Evolutionary conservation across 2,329 filamentous ascomycete species (phyloP).

Genomic region (Teratosphaeria destructans): DNA sequence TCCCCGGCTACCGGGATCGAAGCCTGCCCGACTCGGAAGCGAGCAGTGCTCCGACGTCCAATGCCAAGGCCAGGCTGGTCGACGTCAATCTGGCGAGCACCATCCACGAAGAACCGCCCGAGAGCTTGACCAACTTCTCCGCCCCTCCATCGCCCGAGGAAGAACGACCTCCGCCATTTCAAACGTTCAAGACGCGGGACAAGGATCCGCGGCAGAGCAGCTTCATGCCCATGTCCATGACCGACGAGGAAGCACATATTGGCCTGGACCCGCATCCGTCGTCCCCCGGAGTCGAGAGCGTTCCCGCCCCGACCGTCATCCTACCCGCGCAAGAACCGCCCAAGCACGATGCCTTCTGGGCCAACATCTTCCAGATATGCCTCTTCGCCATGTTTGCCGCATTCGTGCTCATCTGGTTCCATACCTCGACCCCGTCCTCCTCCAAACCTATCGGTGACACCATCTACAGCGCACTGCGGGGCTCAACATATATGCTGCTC

Average conservation of each 20-base stretch:
- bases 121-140: conserved; percentile 24
- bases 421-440: conserved; percentile 61
- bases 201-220: conserved; percentile 30
- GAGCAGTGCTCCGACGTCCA: conserved; percentile 34
- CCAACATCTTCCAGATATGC: conserved; percentile 76
- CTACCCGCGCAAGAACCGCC: conserved; percentile 58
- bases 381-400: conserved; percentile 77
- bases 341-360: conserved; percentile 82
- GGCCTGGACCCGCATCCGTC: conserved; percentile 33
- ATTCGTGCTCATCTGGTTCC: conserved; percentile 79
- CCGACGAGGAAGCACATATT: conserved; percentile 39
- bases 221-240: conserved; percentile 39
- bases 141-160: conserved; percentile 28
- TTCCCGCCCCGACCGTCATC: conserved; percentile 44
- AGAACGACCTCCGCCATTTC: conserved; percentile 44
- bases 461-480: conserved; percentile 79
- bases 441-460: conserved; percentile 78
- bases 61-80: conserved; percentile 60
- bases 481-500: conserved; percentile 79
- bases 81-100: conserved; percentile 74
- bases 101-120: conserved; percentile 33
- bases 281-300: conserved; percentile 43
- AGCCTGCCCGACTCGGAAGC: conserved; percentile 33
- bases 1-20: conserved; percentile 27
- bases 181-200: conserved; percentile 41